Evolutionary conservation across 345 rosid species (phyloP).

Genomic region (Durio zibethinus): DNA sequence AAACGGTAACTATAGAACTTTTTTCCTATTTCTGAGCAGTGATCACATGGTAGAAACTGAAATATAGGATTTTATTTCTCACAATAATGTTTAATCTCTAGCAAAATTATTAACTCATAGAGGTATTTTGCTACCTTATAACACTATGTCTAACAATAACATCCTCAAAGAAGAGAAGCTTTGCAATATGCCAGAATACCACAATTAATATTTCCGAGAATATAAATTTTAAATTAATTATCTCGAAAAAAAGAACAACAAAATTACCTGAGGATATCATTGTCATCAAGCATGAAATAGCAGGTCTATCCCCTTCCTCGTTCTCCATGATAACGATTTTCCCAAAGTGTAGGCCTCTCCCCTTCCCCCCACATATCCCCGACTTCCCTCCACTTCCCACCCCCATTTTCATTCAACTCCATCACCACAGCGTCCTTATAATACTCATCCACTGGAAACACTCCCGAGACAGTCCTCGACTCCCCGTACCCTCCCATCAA

Average conservation of each 20-base stretch:
- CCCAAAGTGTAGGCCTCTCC: conserved; percentile 58
- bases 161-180: background rate
- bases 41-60: background rate
- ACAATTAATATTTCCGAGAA: background rate
- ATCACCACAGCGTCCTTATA: conserved; percentile 76
- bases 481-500: conserved; percentile 95
- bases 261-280: conserved; percentile 60
- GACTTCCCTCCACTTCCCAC: conserved; percentile 63
- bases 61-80: background rate
- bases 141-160: background rate
- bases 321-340: conserved; percentile 67
- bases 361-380: conserved; percentile 81
- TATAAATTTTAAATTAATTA: background rate
- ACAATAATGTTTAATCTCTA: background rate
- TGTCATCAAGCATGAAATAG: conserved; percentile 66
- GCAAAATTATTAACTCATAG: background rate
- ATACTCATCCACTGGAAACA: conserved; percentile 81
- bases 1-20: background rate
- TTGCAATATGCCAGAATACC: background rate
- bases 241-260: background rate
- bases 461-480: conserved; percentile 70
- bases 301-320: conserved; percentile 38
- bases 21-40: background rate
- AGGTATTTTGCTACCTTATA: background rate
- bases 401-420: conserved; percentile 39